These are phyloP conservation scores for Hypoxylon sp. DNA, from an alignment of 2,329 filamentous ascomycete species.

Conservation along the genomic window DNA sequence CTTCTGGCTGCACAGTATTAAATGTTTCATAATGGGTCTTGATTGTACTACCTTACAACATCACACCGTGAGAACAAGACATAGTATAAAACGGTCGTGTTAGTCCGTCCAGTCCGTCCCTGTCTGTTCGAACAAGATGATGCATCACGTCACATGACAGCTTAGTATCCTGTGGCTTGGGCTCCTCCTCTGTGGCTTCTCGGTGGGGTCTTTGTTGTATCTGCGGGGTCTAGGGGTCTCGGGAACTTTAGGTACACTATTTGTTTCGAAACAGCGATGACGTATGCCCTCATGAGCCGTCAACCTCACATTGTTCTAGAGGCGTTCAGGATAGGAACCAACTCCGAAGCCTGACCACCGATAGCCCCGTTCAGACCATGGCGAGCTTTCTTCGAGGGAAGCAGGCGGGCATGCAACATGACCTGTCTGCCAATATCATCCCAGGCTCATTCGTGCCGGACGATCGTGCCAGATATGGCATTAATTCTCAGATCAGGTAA, in stretches of 20 bases:
- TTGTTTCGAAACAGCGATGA: slow-evolving; percentile 16
- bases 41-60: no score
- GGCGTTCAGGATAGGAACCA: slow-evolving; percentile 13
- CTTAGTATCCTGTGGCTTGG: background rate
- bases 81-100: no score
- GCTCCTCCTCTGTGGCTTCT: background rate
- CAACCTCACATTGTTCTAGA: background rate
- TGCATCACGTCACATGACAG: background rate
- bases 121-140: no score
- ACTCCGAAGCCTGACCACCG: slow-evolving; percentile 5
- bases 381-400: slow-evolving; percentile 90
- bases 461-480: slow-evolving; percentile 84
- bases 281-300: slow-evolving; percentile 9
- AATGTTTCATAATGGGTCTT: no score
- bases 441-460: slow-evolving; percentile 85
- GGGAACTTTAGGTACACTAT: background rate
- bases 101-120: no score
- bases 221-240: slow-evolving; percentile 3
- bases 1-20: no score
- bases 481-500: slow-evolving; percentile 81
- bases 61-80: no score
- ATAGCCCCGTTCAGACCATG: slow-evolving; percentile 65
- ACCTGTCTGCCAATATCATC: slow-evolving; percentile 84
- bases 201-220: background rate
- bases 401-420: slow-evolving; percentile 91